Evolutionary conservation across 257 asterid genomes (phyloP).

Genomic region (Solanum chaucha): DNA sequence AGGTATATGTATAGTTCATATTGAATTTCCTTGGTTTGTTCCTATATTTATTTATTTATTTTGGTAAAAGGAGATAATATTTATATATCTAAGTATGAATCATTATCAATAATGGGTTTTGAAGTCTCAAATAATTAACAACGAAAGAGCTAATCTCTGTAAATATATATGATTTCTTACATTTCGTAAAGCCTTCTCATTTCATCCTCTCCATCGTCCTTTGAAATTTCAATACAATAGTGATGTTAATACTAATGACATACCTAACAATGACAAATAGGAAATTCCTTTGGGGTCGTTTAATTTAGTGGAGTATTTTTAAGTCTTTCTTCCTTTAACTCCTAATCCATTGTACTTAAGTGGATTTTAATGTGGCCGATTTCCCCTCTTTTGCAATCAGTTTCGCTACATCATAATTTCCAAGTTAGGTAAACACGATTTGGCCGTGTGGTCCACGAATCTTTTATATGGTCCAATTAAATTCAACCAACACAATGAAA

Average conservation of each 20-base stretch:
- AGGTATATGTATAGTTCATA: not conserved
- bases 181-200: slow-evolving; percentile 51
- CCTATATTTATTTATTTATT: not conserved
- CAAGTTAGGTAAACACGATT: not conserved
- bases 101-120: no score
- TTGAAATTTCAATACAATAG: not conserved
- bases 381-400: no score
- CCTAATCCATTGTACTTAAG: no score
- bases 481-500: not conserved
- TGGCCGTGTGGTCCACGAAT: not conserved
- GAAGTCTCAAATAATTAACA: no score
- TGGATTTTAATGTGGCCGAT: no score
- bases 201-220: slow-evolving; percentile 73
- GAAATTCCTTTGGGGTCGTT: not conserved
- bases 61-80: not conserved
- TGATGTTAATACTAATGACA: not conserved
- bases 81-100: no score
- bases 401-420: no score
- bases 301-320: no score
- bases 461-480: not conserved
- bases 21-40: not conserved
- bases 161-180: no score
- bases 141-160: no score
- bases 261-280: not conserved
- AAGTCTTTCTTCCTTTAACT: no score